A percentile compares a stretch with the other conserved stretches of the same genome.
phyloP scores from a whole-genome alignment of 140 eudicot species.

The Erigeron philadelphicus region DNA sequence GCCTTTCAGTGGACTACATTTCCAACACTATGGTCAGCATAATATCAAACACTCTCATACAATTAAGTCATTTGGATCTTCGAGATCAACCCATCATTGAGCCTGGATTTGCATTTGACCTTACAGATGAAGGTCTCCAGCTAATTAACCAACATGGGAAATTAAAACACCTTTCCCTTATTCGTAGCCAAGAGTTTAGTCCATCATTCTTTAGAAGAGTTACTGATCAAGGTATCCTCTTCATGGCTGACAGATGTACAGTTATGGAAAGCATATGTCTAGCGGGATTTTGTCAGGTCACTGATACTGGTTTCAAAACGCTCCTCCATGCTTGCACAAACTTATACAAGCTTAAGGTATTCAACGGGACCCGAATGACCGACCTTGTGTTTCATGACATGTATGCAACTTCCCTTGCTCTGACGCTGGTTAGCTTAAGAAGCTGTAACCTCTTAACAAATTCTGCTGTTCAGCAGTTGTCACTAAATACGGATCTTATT shows the following conservation, averaged over 20 bases:
- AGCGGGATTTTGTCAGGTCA: constrained; percentile 92
- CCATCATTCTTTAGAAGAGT: constrained; percentile 71
- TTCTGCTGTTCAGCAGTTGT: constrained; percentile 52
- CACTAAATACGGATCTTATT: constrained; percentile 52
- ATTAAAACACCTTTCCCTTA: constrained; percentile 69
- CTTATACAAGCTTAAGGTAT: constrained; percentile 61
- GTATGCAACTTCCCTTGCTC: constrained; percentile 70
- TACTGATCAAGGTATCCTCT: constrained; percentile 85
- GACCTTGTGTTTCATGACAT: constrained; percentile 92
- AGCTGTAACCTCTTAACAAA: constrained; percentile 88
- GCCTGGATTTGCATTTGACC: constrained; percentile 70
- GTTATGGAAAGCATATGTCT: constrained; percentile 83
- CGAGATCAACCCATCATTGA: constrained; percentile 94
- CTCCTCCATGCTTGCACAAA: constrained; percentile 75
- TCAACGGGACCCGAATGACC: constrained; percentile 76
- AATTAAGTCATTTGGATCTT: constrained; percentile 74
- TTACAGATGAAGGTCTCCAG: constrained; percentile 77
- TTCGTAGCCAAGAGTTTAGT: constrained; percentile 83
- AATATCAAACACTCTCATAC: constrained; percentile 57
- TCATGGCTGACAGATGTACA: constrained; percentile 84
- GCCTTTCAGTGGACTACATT: constrained; percentile 87
- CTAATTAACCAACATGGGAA: constrained; percentile 69
- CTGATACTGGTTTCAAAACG: constrained; percentile 89
- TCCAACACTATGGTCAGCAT: constrained; percentile 79
- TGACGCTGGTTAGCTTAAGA: constrained; percentile 73